phyloP scores from a whole-genome alignment of 2,329 filamentous ascomycete genomes.

The Venturia asperata region DNA sequence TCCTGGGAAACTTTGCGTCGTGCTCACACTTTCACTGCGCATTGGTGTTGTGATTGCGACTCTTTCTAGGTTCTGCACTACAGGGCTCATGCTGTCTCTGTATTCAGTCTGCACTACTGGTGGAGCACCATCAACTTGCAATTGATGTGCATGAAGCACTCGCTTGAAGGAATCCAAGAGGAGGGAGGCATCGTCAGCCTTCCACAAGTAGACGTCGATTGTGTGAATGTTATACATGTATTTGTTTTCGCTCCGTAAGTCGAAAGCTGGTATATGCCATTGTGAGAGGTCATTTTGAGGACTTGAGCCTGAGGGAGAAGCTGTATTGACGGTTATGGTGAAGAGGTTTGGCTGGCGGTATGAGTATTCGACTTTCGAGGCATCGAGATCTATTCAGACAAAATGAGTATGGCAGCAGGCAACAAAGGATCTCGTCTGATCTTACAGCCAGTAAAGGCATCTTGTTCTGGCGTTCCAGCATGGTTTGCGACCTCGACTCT shows the following conservation, averaged over 20 bases:
- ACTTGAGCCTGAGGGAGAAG: slow-evolving; percentile 30
- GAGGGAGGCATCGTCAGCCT: slow-evolving; percentile 60
- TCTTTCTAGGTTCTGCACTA: slow-evolving; percentile 67
- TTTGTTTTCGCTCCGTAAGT: slow-evolving; percentile 65
- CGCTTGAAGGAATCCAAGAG: slow-evolving; percentile 63
- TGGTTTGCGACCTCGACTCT: slow-evolving; percentile 71
- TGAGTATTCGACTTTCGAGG: slow-evolving; percentile 58
- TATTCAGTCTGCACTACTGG: slow-evolving; percentile 42
- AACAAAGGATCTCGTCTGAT: slow-evolving; percentile 18
- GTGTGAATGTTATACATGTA: slow-evolving; percentile 73
- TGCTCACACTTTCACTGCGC: slow-evolving; percentile 25
- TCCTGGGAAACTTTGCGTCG: slow-evolving; percentile 27
- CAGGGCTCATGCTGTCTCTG: slow-evolving; percentile 52
- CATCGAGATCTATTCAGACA: slow-evolving; percentile 52
- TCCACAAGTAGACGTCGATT: slow-evolving; percentile 75
- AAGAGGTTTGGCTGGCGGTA: slow-evolving; percentile 68
- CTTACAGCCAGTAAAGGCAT: slow-evolving; percentile 72
- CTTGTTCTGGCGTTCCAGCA: slow-evolving; percentile 66
- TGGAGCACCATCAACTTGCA: slow-evolving; percentile 61
- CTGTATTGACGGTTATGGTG: slow-evolving; percentile 54
- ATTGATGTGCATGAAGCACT: slow-evolving; percentile 51
- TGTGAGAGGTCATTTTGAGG: slow-evolving; percentile 46
- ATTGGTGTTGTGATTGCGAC: slow-evolving; percentile 23
- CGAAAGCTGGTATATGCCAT: slow-evolving; percentile 70
- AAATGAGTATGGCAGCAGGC: neutral